Percentiles rank a stretch among this genome's conserved stretches.
phyloP scores from a whole-genome alignment of 495 filamentous ascomycete genomes.

The Pseudevernia furfuracea region DNA sequence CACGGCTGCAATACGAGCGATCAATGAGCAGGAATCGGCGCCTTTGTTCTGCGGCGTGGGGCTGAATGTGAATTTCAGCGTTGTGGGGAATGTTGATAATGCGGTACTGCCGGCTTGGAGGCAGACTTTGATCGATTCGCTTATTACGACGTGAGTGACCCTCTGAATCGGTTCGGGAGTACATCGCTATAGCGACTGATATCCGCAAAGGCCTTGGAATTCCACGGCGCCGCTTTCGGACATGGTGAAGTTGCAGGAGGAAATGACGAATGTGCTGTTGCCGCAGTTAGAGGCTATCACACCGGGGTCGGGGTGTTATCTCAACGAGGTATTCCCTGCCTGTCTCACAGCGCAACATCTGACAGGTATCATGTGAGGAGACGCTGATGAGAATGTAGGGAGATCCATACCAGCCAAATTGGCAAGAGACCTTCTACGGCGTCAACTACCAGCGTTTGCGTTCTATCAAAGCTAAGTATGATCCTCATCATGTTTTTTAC shows the following conservation, averaged over 20 bases:
- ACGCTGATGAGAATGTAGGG: constrained; percentile 20
- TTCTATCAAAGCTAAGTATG: constrained; percentile 45
- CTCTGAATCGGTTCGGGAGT: too few relatives aligned
- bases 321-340: constrained; percentile 35
- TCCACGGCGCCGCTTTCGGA: constrained; percentile 8
- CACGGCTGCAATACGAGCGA: constrained; percentile 33
- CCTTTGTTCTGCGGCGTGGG: constrained; percentile 38
- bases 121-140: constrained; percentile 40
- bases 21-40: constrained; percentile 29
- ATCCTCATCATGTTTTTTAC: constrained; percentile 50
- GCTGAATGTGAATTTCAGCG: constrained; percentile 30
- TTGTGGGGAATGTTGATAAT: constrained; percentile 11
- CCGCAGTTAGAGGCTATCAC: constrained; percentile 26
- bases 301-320: constrained; percentile 38
- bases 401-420: constrained; percentile 56
- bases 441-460: constrained; percentile 45
- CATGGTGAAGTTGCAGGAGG: constrained; percentile 4
- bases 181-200: too few relatives aligned
- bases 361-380: not conserved
- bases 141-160: constrained; percentile 29
- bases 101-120: constrained; percentile 54
- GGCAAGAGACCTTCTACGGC: constrained; percentile 56
- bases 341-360: not conserved
- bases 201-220: constrained; percentile 11
- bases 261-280: constrained; percentile 15